These are phyloP conservation scores for Dictyostelium capitatum DNA, from an alignment of 78 protist species.

Conservation along the genomic window DNA sequence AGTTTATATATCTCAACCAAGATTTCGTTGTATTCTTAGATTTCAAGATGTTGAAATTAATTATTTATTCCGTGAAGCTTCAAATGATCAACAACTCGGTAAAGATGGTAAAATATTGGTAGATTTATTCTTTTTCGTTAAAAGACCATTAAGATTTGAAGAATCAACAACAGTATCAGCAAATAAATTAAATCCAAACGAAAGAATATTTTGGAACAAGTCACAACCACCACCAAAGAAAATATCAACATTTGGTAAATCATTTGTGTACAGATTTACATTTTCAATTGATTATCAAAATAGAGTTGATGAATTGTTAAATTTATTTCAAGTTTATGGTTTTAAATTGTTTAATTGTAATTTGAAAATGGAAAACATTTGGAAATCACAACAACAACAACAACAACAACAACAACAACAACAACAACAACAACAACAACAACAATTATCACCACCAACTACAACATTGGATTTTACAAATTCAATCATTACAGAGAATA, in stretches of 20 bases:
- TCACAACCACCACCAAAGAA: not conserved
- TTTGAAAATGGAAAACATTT: too few relatives aligned
- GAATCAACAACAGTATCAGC: not conserved
- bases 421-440: not conserved
- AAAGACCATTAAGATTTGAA: not conserved
- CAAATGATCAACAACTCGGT: too few relatives aligned
- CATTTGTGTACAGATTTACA: conserved; percentile 4
- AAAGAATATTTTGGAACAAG: not conserved
- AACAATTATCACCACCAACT: too few relatives aligned
- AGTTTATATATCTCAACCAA: too few relatives aligned
- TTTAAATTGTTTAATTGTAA: not conserved
- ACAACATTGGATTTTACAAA: too few relatives aligned
- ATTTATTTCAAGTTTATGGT: not conserved
- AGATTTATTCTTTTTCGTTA: not conserved
- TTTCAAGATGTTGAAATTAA: too few relatives aligned
- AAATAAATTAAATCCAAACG: too few relatives aligned
- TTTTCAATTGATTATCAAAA: not conserved
- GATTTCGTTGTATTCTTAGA: too few relatives aligned
- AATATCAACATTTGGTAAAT: not conserved
- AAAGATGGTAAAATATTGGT: too few relatives aligned
- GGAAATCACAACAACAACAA: not conserved
- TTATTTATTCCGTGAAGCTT: too few relatives aligned
- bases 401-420: not conserved
- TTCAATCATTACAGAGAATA: not conserved
- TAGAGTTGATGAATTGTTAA: not conserved